Evolutionary conservation across 805 yeast species (phyloP), one percentile per base, ranked within the genome.

Genomic region (Candida dendrica): DNA sequence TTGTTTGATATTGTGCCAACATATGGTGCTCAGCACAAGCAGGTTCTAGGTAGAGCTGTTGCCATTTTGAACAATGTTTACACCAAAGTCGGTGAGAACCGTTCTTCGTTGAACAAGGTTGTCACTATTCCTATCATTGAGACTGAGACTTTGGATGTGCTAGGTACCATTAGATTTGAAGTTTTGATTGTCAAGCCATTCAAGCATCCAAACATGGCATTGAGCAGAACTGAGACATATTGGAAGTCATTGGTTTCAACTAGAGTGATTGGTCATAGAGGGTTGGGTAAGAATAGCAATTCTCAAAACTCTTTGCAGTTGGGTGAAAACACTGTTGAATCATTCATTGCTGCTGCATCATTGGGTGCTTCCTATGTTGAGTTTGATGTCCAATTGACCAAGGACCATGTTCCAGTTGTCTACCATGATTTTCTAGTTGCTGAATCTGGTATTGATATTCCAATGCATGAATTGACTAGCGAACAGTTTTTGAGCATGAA

Each of bases 351-450:
- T 11, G 98, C 98, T 0, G 95, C 97, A 0, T 88, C 95, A 2
- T 68, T 91, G 49, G 98, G 98, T 34, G 98, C 98, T 1, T 83
- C 95, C 3, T 91, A 91, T 56, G 97, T 91, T 40, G 98, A 91
- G 63, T 91, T 91, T 59, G 98, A 91, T 63, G 98, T 91, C 37
- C 98, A 91, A 59, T 68, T 91, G 51, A 91, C 98, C 14, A 88
- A 89, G 57, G 98, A 91, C 60, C 71, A 71, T 49, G 80, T 87
- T 10, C 97, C 98, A 3, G 98, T 91, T 6, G 84, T 91, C 24
- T 91, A 91, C 56, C 98, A 91, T 61, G 98, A 91, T 59, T 91
- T 91, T 57, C 60, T 87, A 35, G 96, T 91, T 39, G 95, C 96
- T 2, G 98, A 91, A 56, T 81, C 95, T 6, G 98, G 98, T 15